phyloP scores from a whole-genome alignment of 805 yeast genomes.

The Diddensiella caesifluorescens region DNA sequence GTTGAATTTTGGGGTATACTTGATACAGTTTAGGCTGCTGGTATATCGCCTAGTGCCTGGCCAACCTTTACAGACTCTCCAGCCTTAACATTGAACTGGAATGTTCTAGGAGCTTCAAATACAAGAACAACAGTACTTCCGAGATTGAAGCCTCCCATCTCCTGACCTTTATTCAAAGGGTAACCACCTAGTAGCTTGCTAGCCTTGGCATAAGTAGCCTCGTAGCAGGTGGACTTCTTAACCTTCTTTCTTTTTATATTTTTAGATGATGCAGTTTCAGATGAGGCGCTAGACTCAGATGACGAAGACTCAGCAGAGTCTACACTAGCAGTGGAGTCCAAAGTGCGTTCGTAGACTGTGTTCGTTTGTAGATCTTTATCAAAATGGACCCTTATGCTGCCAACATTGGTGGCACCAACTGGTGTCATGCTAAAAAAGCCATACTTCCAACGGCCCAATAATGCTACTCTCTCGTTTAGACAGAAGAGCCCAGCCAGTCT shows the following conservation, averaged over 20 bases:
- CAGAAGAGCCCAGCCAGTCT: constrained; percentile 83
- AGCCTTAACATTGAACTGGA: constrained; percentile 59
- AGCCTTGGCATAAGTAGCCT: constrained; percentile 85
- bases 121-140: constrained; percentile 97
- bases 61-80: constrained; percentile 88
- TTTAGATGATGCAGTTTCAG: not conserved
- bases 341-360: constrained; percentile 42
- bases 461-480: constrained; percentile 89
- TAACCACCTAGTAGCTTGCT: constrained; percentile 72
- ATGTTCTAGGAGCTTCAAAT: constrained; percentile 87
- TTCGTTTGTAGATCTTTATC: constrained; percentile 88
- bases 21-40: not conserved
- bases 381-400: constrained; percentile 85
- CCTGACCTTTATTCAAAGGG: constrained; percentile 86
- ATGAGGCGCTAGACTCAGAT: constrained; percentile 4
- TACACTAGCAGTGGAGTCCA: constrained; percentile 5
- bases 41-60: constrained; percentile 36
- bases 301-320: not conserved
- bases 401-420: constrained; percentile 98
- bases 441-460: constrained; percentile 92
- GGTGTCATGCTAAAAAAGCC: constrained; percentile 99
- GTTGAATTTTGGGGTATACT: too few relatives aligned
- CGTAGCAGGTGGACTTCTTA: constrained; percentile 79
- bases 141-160: constrained; percentile 93
- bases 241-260: constrained; percentile 35